A percentile compares a stretch with the other conserved stretches of the same genome.
phyloP scores from a whole-genome alignment of 768 basidiomycete genomes.

The Mycena latifolia region DNA sequence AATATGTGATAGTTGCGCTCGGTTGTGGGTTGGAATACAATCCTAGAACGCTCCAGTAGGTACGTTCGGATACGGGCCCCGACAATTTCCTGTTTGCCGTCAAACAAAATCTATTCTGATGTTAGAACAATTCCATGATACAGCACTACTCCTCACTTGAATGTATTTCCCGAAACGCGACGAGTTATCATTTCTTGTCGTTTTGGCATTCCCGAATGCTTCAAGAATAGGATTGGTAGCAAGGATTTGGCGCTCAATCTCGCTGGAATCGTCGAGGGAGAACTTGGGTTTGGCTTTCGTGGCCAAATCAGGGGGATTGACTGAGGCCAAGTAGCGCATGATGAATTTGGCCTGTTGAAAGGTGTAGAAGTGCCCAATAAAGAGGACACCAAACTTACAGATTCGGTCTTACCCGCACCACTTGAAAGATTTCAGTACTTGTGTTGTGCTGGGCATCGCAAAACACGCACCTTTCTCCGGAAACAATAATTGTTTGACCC shows the following conservation, averaged over 20 bases:
- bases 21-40: constrained; percentile 96
- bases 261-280: constrained; percentile 88
- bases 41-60: constrained; percentile 95
- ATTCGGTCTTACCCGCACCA: constrained; percentile 99
- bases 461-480: constrained; percentile 88
- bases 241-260: constrained; percentile 96
- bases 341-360: constrained; percentile 91
- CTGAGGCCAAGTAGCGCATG: constrained; percentile 98
- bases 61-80: constrained; percentile 99
- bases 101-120: constrained; percentile 87
- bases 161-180: constrained; percentile 99
- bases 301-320: constrained; percentile 83
- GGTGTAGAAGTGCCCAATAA: constrained; percentile 18
- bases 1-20: constrained; percentile 99
- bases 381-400: constrained; percentile 62
- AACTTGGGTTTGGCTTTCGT: constrained; percentile 76
- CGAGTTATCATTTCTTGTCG: constrained; percentile 98
- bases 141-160: constrained; percentile 72
- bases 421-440: constrained; percentile 53
- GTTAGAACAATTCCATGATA: constrained; percentile 22
- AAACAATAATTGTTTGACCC: constrained; percentile 99
- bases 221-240: constrained; percentile 99
- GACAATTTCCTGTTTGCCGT: constrained; percentile 95
- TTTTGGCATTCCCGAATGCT: constrained; percentile 99
- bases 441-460: constrained; percentile 27